A percentile compares a stretch with the other conserved stretches of the same genome.
Evolutionary conservation across 1,139 yeast species (phyloP).

Genomic region (Nakaseomyces uthaithaninus): DNA sequence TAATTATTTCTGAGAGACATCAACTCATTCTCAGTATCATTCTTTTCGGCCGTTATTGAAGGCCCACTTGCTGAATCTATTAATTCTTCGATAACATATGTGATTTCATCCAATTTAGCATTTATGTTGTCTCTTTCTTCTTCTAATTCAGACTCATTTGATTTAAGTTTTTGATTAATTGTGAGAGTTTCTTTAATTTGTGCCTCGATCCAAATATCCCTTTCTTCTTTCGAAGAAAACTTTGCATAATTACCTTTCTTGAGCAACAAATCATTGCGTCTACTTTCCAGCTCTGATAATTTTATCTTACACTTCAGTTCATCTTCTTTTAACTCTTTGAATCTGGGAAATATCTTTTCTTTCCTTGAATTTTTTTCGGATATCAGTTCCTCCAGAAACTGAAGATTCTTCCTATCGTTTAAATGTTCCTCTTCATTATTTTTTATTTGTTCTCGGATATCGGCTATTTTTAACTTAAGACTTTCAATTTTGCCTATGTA

Average conservation of each 20-base stretch:
- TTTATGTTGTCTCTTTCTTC: not conserved
- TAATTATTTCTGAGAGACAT: slow-evolving; percentile 36
- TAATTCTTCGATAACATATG: slow-evolving; percentile 31
- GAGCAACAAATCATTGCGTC: slow-evolving; percentile 57
- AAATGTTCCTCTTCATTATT: slow-evolving; percentile 24
- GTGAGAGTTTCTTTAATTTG: slow-evolving; percentile 39
- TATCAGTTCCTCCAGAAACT: slow-evolving; percentile 32
- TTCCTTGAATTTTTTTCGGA: slow-evolving; percentile 39
- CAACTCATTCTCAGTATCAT: slow-evolving; percentile 29
- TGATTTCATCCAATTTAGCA: slow-evolving; percentile 12
- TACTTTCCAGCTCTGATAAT: slow-evolving; percentile 41
- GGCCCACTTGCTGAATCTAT: slow-evolving; percentile 37
- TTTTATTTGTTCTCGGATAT: slow-evolving; percentile 28
- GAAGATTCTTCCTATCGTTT: slow-evolving; percentile 26
- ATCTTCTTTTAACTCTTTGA: slow-evolving; percentile 34
- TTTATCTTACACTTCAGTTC: slow-evolving; percentile 39
- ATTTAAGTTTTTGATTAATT: slow-evolving; percentile 23
- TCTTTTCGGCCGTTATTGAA: slow-evolving; percentile 30
- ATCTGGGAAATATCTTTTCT: slow-evolving; percentile 39
- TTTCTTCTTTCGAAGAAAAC: slow-evolving; percentile 47
- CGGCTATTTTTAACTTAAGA: slow-evolving; percentile 28
- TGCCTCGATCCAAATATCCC: slow-evolving; percentile 59
- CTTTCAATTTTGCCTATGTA: slow-evolving; percentile 36
- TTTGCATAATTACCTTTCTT: slow-evolving; percentile 67
- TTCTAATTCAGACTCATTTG: slow-evolving; percentile 10